A percentile compares a stretch with the other conserved stretches of the same genome.
Evolutionary conservation across 805 yeast genomes (phyloP).

Genomic region (Debaryomyces castellii): DNA sequence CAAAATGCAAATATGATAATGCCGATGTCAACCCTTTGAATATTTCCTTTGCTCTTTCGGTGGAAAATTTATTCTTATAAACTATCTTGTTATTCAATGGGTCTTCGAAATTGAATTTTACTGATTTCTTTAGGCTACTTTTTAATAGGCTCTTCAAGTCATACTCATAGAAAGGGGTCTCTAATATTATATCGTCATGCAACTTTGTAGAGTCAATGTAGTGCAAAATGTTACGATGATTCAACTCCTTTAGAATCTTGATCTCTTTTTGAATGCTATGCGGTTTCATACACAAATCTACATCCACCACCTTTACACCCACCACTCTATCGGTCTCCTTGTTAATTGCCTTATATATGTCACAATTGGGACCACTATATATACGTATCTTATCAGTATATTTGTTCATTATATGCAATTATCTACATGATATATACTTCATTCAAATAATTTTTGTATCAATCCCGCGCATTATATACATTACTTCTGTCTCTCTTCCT

Average conservation of each 20-base stretch:
- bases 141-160: constrained; percentile 25
- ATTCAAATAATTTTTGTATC: background rate
- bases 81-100: constrained; percentile 14
- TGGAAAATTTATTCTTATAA: constrained; percentile 12
- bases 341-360: constrained; percentile 27
- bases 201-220: constrained; percentile 19
- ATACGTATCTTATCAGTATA: constrained; percentile 21
- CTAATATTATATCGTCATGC: constrained; percentile 34
- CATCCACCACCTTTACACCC: constrained; percentile 40
- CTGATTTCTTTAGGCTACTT: constrained; percentile 17
- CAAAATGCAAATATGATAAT: constrained; percentile 26
- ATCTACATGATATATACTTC: background rate
- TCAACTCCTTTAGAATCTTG: constrained; percentile 20
- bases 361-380: constrained; percentile 35
- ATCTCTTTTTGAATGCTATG: constrained; percentile 36
- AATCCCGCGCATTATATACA: constrained; percentile 1
- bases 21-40: constrained; percentile 20
- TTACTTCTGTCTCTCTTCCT: constrained; percentile 30
- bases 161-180: constrained; percentile 28
- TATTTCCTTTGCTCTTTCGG: constrained; percentile 11
- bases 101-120: constrained; percentile 23
- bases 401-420: constrained; percentile 5
- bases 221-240: constrained; percentile 13
- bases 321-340: constrained; percentile 7
- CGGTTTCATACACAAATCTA: constrained; percentile 34